Evolutionary conservation across 768 basidiomycete species (phyloP).

Genomic region (Lentinula lateritia): DNA sequence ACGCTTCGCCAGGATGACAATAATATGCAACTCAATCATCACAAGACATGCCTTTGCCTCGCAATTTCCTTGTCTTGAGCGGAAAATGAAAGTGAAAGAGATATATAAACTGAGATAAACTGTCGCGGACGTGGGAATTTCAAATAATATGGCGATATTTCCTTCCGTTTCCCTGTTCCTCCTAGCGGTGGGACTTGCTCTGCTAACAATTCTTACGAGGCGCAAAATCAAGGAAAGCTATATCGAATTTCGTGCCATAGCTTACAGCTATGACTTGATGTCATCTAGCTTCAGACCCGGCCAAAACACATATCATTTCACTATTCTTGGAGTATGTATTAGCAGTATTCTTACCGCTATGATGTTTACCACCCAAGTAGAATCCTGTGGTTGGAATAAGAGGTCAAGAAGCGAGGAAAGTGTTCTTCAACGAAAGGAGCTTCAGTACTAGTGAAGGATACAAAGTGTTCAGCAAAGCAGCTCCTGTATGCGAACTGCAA

Average conservation of each 20-base stretch:
- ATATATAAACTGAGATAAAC: no score
- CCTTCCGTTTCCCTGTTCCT: neutral
- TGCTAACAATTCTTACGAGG: neutral
- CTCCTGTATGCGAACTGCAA: conserved; percentile 7
- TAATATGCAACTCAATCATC: no score
- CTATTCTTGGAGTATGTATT: conserved; percentile 11
- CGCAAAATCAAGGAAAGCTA: neutral
- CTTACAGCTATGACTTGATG: neutral
- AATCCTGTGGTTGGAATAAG: conserved; percentile 19
- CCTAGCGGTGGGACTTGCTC: neutral
- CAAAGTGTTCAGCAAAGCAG: conserved; percentile 25
- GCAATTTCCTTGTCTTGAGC: no score
- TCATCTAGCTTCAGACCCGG: conserved; percentile 6
- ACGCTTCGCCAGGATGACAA: neutral
- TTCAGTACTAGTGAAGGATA: conserved; percentile 27
- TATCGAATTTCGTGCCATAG: neutral
- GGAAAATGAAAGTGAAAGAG: no score
- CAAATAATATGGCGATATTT: neutral
- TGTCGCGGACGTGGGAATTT: no score
- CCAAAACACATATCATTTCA: conserved; percentile 12
- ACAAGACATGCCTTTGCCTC: no score
- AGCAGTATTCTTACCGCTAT: neutral
- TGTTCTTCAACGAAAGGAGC: conserved; percentile 22
- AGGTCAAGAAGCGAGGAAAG: conserved; percentile 26
- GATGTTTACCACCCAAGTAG: neutral